Evolutionary conservation across 306 rosid genomes (phyloP).

Genomic region (Acmispon strigosus): DNA sequence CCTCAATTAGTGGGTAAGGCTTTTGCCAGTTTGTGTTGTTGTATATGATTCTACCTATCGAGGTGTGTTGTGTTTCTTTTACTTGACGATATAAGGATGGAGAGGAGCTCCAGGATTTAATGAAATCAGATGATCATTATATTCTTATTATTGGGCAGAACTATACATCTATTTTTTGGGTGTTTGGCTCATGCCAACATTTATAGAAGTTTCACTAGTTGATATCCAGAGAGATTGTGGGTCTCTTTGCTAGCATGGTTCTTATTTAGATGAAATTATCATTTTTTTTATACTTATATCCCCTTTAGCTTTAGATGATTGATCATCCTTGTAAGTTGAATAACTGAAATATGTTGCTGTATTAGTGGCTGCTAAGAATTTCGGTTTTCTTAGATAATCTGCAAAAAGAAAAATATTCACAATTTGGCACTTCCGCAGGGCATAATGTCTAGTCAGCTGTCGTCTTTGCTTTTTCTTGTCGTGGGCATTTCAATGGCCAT

Average conservation of each 20-base stretch:
- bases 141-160: neutral
- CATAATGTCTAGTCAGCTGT: conserved; percentile 88
- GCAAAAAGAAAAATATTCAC: neutral
- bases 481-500: conserved; percentile 99
- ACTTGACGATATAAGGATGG: neutral
- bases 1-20: no score
- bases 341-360: neutral
- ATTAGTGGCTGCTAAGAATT: neutral
- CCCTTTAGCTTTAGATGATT: conserved; percentile 10
- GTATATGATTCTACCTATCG: neutral
- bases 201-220: neutral
- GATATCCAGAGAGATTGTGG: neutral
- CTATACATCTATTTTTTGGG: neutral
- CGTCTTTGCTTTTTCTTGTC: conserved; percentile 91
- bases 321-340: neutral
- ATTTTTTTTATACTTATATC: neutral
- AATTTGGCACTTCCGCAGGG: conserved; percentile 54
- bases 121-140: neutral
- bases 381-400: conserved; percentile 5
- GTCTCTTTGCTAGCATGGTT: neutral
- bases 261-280: neutral
- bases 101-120: conserved; percentile 1
- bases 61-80: neutral
- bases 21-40: no score
- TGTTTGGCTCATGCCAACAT: conserved; percentile 9